Evolutionary conservation across 768 basidiomycete species (phyloP).

Genomic region (Leccinum longicurvipes): DNA sequence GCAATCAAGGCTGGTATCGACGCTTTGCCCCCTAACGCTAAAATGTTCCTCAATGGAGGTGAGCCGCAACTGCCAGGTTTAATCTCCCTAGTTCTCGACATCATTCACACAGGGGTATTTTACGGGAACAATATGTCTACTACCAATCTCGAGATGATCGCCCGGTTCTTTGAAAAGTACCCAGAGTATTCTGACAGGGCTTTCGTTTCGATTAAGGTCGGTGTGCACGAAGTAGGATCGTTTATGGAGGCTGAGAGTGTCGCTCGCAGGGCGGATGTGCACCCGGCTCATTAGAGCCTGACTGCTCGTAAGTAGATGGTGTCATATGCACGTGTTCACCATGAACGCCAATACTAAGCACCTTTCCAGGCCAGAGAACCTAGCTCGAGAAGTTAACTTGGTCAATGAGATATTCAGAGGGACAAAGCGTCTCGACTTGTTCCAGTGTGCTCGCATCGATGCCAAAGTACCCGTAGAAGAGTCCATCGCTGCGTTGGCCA

Average conservation of each 20-base stretch:
- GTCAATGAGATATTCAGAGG: slow-evolving; percentile 46
- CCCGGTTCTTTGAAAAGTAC: slow-evolving; percentile 44
- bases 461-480: slow-evolving; percentile 44
- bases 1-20: slow-evolving; percentile 43
- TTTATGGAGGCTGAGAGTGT: slow-evolving; percentile 27
- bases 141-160: slow-evolving; percentile 48
- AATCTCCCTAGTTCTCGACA: slow-evolving; percentile 38
- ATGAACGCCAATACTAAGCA: neutral
- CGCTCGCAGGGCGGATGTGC: slow-evolving; percentile 24
- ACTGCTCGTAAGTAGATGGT: slow-evolving; percentile 27
- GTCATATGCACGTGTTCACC: neutral
- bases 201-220: slow-evolving; percentile 36
- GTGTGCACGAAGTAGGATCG: slow-evolving; percentile 23
- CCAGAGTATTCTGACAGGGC: slow-evolving; percentile 33
- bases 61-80: neutral
- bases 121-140: slow-evolving; percentile 44
- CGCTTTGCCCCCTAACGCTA: slow-evolving; percentile 40
- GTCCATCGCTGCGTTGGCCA: slow-evolving; percentile 39
- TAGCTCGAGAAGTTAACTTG: slow-evolving; percentile 44
- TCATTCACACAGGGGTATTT: slow-evolving; percentile 44
- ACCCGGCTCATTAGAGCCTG: neutral
- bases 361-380: slow-evolving; percentile 32
- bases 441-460: slow-evolving; percentile 52
- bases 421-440: slow-evolving; percentile 59
- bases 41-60: slow-evolving; percentile 53